phyloP scores from a whole-genome alignment of 2,329 filamentous ascomycete genomes.

The Colletotrichum phormii region DNA sequence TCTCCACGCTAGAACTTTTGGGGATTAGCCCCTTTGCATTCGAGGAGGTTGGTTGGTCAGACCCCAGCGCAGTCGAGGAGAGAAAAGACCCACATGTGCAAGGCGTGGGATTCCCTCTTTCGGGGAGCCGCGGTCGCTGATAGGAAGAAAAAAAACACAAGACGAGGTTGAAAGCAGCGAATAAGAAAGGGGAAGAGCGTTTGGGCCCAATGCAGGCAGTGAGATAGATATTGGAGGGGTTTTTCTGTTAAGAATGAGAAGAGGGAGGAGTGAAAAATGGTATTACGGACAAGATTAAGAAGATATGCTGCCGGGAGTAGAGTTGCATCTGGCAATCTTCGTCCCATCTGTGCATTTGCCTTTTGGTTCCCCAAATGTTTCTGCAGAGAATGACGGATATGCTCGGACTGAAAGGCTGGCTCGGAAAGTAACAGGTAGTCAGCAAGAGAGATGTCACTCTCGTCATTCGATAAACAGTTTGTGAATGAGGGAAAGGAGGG shows the following conservation, averaged over 20 bases:
- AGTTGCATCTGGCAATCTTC: constrained; percentile 28
- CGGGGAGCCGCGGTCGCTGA: constrained; percentile 25
- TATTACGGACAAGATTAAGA: neutral
- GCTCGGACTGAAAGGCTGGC: neutral
- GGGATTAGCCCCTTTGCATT: accelerated
- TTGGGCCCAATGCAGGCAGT: neutral
- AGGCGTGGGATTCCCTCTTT: constrained; percentile 35
- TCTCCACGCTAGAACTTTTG: neutral
- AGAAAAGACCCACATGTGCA: constrained; percentile 3
- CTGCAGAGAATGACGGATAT: neutral
- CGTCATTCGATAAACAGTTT: neutral
- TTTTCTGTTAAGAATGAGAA: neutral
- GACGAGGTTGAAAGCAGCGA: neutral
- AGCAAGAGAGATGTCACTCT: neutral
- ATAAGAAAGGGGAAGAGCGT: neutral
- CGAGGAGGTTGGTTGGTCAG: constrained; percentile 20
- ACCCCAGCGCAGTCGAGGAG: neutral
- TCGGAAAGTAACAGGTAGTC: neutral
- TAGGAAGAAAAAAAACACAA: constrained; percentile 14
- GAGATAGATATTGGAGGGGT: neutral
- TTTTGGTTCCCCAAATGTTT: neutral
- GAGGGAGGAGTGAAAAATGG: neutral
- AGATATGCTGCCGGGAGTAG: constrained; percentile 13
- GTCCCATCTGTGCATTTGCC: constrained; percentile 13
- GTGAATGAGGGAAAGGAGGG: neutral